Evolutionary conservation across 2,329 filamentous ascomycete genomes (phyloP).

Genomic region (Talaromyces amestolkiae): DNA sequence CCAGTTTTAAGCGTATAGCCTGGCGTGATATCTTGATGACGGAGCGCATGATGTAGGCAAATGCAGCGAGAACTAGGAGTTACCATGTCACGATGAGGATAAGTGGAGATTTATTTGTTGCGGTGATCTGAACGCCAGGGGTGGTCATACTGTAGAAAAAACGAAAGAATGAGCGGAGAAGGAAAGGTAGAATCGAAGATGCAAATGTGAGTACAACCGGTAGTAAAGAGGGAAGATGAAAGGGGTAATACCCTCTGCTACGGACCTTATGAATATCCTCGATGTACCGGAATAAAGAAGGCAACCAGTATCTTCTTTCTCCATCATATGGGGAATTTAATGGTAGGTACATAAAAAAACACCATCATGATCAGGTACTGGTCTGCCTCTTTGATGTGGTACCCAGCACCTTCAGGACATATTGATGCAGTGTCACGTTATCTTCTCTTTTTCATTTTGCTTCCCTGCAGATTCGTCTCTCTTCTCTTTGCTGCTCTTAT

Average conservation of each 20-base stretch:
- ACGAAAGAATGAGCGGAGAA: background rate
- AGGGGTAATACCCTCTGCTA: background rate
- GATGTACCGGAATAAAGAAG: background rate
- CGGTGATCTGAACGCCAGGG: conserved; percentile 5
- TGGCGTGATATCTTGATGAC: conserved; percentile 5
- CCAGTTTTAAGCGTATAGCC: background rate
- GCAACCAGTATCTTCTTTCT: background rate
- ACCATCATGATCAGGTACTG: background rate
- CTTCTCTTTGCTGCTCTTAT: background rate
- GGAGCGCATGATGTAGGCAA: conserved; percentile 9
- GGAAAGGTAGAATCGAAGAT: background rate
- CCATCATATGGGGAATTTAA: background rate
- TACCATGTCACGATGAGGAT: conserved; percentile 11
- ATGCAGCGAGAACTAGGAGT: background rate
- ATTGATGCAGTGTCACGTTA: background rate
- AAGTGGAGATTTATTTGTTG: conserved; percentile 9
- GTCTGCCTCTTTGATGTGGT: background rate
- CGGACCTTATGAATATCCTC: background rate
- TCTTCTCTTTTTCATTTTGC: background rate
- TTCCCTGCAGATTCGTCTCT: background rate
- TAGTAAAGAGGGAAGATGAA: background rate
- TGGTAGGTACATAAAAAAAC: background rate
- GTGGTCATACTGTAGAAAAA: background rate
- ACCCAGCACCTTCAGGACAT: background rate
- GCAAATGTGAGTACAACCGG: background rate